Evolutionary conservation across 306 rosid genomes (phyloP).

Genomic region (Quercus gilva): DNA sequence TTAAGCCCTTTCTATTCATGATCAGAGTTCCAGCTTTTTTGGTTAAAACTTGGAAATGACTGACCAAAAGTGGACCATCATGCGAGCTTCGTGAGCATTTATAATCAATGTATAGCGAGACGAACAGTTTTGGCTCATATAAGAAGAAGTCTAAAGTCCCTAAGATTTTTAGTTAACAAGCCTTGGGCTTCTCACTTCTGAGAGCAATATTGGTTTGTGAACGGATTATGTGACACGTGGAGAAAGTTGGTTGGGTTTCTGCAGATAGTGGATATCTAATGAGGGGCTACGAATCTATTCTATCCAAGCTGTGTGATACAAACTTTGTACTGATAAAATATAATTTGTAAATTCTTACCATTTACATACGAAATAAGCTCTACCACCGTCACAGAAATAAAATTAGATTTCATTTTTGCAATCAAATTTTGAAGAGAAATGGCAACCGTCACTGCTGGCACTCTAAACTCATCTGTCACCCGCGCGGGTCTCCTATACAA

Average conservation of each 20-base stretch:
- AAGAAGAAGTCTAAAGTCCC: background rate
- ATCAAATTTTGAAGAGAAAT: conserved; percentile 32
- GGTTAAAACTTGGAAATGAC: background rate
- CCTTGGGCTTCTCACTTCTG: background rate
- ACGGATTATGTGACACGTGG: conserved; percentile 58
- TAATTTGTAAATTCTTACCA: conserved; percentile 21
- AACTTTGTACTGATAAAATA: conserved; percentile 28
- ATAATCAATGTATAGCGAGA: too few relatives aligned
- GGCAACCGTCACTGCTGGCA: conserved; percentile 72
- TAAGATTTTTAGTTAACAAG: background rate
- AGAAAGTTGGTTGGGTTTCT: conserved; percentile 31
- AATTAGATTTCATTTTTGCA: conserved; percentile 5
- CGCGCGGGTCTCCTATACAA: conserved; percentile 54
- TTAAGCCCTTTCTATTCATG: background rate
- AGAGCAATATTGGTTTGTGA: conserved; percentile 5
- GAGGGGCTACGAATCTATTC: conserved; percentile 48
- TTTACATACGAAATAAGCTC: conserved; percentile 27
- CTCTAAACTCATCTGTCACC: conserved; percentile 47
- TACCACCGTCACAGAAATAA: background rate
- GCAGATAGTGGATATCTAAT: conserved; percentile 62
- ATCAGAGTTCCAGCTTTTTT: background rate
- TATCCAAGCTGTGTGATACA: conserved; percentile 59
- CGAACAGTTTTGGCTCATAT: background rate
- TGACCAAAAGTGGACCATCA: background rate
- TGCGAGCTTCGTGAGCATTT: background rate